Conservation (phyloP, 2,329 filamentous ascomycete genomes). For the Alternaria novae-zelandiae region DNA sequence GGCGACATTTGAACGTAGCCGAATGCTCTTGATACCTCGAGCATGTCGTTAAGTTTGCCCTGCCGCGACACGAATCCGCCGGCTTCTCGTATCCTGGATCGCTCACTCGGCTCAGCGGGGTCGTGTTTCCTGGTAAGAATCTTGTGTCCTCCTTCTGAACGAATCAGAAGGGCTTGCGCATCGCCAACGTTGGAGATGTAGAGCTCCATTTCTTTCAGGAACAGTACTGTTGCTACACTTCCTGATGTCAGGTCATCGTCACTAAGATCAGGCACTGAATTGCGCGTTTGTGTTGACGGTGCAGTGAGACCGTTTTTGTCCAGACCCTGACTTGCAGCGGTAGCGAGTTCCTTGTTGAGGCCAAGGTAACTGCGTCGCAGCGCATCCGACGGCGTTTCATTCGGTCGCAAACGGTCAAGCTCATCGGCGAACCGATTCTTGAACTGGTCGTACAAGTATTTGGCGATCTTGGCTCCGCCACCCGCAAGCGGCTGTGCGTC, state of each 20-base stretch:
- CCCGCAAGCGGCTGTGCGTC: constrained; percentile 89
- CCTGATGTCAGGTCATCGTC: constrained; percentile 91
- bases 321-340: constrained; percentile 78
- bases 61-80: constrained; percentile 96
- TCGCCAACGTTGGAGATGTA: constrained; percentile 96
- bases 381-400: constrained; percentile 82
- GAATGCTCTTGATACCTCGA: constrained; percentile 93
- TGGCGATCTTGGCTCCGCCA: constrained; percentile 93
- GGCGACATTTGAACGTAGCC: constrained; percentile 94
- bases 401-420: constrained; percentile 71
- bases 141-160: constrained; percentile 81
- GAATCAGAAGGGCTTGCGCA: constrained; percentile 92
- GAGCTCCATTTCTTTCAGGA: constrained; percentile 86
- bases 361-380: constrained; percentile 84
- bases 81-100: constrained; percentile 88
- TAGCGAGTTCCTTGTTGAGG: constrained; percentile 93
- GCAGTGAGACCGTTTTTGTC: constrained; percentile 64
- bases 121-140: constrained; percentile 92
- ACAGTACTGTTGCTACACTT: constrained; percentile 89
- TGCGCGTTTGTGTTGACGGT: constrained; percentile 63
- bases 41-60: constrained; percentile 87
- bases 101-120: constrained; percentile 82
- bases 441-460: constrained; percentile 96
- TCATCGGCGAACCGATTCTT: constrained; percentile 83
- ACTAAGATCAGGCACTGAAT: constrained; percentile 77